Evolutionary conservation across 2,329 filamentous ascomycete genomes (phyloP).

Genomic region (Graphilbum ipis-grandicollis): DNA sequence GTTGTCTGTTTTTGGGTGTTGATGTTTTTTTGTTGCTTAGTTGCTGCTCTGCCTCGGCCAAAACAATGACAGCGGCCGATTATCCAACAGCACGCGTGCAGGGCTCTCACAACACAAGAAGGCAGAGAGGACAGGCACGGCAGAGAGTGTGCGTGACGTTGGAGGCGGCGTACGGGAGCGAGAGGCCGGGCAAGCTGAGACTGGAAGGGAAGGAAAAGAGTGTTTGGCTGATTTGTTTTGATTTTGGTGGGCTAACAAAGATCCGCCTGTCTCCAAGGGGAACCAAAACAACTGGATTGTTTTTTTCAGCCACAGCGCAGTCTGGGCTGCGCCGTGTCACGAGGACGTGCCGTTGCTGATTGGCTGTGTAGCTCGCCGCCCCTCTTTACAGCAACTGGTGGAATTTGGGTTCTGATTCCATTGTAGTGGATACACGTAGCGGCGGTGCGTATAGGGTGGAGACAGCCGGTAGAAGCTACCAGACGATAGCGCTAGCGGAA

Average conservation of each 20-base stretch:
- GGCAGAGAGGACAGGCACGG: not conserved
- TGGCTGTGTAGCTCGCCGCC: not conserved
- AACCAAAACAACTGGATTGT: conserved; percentile 8
- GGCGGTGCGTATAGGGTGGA: too few species aligned
- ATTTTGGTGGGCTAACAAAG: conserved; percentile 10
- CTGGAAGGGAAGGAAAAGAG: conserved; percentile 1
- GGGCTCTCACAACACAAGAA: not conserved
- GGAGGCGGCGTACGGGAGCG: conserved; percentile 2
- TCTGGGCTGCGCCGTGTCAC: too few species aligned
- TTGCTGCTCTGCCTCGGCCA: conserved; percentile 4
- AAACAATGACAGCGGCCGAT: conserved; percentile 4
- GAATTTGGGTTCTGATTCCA: too few species aligned
- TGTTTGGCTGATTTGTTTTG: conserved; percentile 13
- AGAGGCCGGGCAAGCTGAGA: conserved; percentile 1
- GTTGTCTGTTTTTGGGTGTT: conserved; percentile 3
- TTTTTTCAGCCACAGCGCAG: conserved; percentile 3
- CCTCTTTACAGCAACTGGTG: too few species aligned
- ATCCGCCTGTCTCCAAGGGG: conserved; percentile 11
- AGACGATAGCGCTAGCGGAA: too few species aligned
- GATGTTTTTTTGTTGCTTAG: conserved; percentile 4
- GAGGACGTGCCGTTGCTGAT: not conserved
- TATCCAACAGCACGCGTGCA: conserved; percentile 8
- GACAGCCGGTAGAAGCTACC: too few species aligned
- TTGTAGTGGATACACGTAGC: not conserved
- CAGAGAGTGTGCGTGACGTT: not conserved